Percentiles rank a stretch among this genome's conserved stretches.
These are phyloP conservation scores for Trametes meyenii DNA, from an alignment of 768 basidiomycete genomes.

Conservation along the genomic window DNA sequence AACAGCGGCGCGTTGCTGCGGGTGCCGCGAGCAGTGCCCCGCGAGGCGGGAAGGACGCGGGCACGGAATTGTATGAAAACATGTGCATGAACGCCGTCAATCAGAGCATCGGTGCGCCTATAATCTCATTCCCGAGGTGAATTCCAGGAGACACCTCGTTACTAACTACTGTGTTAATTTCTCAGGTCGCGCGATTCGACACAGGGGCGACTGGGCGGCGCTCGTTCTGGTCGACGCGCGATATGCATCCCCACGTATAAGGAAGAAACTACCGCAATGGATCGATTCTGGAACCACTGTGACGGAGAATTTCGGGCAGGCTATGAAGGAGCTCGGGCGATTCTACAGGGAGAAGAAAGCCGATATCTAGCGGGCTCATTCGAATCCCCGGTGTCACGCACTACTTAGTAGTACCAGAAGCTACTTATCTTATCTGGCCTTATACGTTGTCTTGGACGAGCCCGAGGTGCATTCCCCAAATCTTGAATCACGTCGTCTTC, in stretches of 20 bases:
- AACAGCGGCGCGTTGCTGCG: conserved; percentile 41
- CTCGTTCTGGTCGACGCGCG: conserved; percentile 86
- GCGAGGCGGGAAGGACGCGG: conserved; percentile 51
- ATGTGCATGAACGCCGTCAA: conserved; percentile 95
- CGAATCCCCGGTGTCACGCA: too few species aligned
- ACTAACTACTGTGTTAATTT: background rate
- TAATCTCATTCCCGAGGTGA: background rate
- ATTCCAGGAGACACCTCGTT: background rate
- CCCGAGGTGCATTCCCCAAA: too few species aligned
- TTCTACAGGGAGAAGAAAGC: conserved; percentile 68
- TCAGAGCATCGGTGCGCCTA: conserved; percentile 85
- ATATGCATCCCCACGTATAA: conserved; percentile 70
- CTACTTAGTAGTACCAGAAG: too few species aligned
- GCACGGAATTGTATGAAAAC: conserved; percentile 80
- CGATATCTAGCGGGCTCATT: background rate
- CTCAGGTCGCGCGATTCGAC: conserved; percentile 89
- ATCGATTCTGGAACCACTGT: conserved; percentile 66
- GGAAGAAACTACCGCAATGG: conserved; percentile 88
- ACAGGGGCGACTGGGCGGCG: conserved; percentile 89
- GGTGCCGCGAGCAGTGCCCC: conserved; percentile 33
- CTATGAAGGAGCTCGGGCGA: conserved; percentile 63
- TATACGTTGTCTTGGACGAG: too few species aligned
- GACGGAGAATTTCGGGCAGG: conserved; percentile 70
- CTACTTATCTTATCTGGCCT: too few species aligned
- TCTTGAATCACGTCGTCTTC: too few species aligned